phyloP scores from a whole-genome alignment of 2,329 filamentous ascomycete species.

The Phoma sp. region DNA sequence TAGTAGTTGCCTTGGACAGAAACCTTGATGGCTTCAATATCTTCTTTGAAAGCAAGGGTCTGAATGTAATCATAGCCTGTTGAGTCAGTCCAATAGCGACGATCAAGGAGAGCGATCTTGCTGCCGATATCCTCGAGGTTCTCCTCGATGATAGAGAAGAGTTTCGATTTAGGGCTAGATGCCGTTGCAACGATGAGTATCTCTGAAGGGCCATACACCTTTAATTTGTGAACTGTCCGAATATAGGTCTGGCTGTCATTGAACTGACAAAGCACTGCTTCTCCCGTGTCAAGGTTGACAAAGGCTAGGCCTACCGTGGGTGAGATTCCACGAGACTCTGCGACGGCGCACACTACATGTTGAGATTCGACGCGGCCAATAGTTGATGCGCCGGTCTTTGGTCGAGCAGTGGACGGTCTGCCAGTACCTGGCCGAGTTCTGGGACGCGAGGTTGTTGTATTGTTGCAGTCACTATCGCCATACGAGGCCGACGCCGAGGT shows the following conservation, averaged over 20 bases:
- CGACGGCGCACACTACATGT: constrained; percentile 85
- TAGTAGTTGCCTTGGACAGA: constrained; percentile 85
- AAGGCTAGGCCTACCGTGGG: constrained; percentile 87
- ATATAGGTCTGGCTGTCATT: constrained; percentile 93
- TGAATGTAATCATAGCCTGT: constrained; percentile 80
- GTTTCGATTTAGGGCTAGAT: constrained; percentile 74
- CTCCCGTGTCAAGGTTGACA: constrained; percentile 83
- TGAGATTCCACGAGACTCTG: constrained; percentile 85
- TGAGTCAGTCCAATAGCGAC: constrained; percentile 83
- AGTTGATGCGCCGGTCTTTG: constrained; percentile 64
- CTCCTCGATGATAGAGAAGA: constrained; percentile 77
- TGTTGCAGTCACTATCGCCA: constrained; percentile 46
- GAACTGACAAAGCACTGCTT: constrained; percentile 87
- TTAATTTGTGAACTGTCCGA: constrained; percentile 84
- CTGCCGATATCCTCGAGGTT: constrained; percentile 68
- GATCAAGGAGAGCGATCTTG: constrained; percentile 70
- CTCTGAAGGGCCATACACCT: constrained; percentile 78
- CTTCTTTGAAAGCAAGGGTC: constrained; percentile 78
- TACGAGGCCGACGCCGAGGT: constrained; percentile 44
- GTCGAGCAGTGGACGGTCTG: constrained; percentile 56
- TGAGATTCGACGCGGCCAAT: constrained; percentile 66
- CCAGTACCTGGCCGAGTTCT: constrained; percentile 43
- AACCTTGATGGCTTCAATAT: constrained; percentile 81
- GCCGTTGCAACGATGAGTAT: constrained; percentile 79
- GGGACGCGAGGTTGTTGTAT: constrained; percentile 46